phyloP scores from a whole-genome alignment of 2,329 filamentous ascomycete species.

The Aaosphaeria arxii region DNA sequence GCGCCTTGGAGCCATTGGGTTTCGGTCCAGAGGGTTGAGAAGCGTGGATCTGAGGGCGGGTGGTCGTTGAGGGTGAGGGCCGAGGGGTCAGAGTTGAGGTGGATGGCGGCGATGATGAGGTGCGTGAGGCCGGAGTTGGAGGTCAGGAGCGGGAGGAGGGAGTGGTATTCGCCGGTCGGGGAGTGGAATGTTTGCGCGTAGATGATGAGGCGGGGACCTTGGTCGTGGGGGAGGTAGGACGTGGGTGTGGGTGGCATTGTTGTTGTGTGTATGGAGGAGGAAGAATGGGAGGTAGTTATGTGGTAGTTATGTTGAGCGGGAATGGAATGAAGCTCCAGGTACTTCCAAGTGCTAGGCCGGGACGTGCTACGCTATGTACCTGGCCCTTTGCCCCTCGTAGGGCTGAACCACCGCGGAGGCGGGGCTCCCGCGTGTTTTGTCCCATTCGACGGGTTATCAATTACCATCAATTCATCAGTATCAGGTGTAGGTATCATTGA shows the following conservation, averaged over 20 bases:
- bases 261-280: not conserved
- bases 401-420: slow-evolving; percentile 12
- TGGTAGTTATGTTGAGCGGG: not conserved
- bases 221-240: slow-evolving; percentile 31
- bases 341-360: too few species aligned
- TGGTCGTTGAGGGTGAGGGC: slow-evolving; percentile 79
- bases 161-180: slow-evolving; percentile 54
- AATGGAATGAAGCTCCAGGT: too few species aligned
- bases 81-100: slow-evolving; percentile 68
- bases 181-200: slow-evolving; percentile 67
- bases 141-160: slow-evolving; percentile 59
- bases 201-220: slow-evolving; percentile 47
- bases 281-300: not conserved
- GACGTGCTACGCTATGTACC: too few species aligned
- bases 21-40: slow-evolving; percentile 75
- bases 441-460: too few species aligned
- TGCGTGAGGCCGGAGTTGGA: slow-evolving; percentile 68
- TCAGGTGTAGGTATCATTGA: too few species aligned
- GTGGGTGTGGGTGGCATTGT: slow-evolving; percentile 27
- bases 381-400: slow-evolving; percentile 7
- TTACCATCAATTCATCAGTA: too few species aligned
- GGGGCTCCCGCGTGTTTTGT: too few species aligned
- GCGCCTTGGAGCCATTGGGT: slow-evolving; percentile 66
- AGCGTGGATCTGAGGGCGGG: slow-evolving; percentile 63
- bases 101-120: slow-evolving; percentile 81